Conservation (phyloP, 2,329 filamentous ascomycete genomes). For the Fusarium musae region DNA sequence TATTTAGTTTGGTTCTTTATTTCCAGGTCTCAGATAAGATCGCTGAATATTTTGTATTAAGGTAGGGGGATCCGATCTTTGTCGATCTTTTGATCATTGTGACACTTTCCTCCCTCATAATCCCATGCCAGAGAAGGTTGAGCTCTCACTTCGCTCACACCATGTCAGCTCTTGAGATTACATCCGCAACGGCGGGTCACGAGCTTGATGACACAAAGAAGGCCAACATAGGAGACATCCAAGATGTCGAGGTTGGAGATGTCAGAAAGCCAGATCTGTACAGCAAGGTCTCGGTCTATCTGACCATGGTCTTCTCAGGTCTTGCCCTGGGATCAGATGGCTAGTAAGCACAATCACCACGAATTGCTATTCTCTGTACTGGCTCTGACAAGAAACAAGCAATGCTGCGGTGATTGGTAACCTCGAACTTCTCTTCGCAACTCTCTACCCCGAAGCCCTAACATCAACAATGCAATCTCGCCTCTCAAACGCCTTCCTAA, state of each 20-base stretch:
- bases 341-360: neutral
- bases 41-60: neutral
- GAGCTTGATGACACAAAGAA: neutral
- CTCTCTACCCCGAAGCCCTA: conserved; percentile 1
- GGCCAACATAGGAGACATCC: neutral
- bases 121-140: neutral
- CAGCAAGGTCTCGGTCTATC: neutral
- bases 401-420: conserved; percentile 5
- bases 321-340: conserved; percentile 9
- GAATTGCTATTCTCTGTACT: no score
- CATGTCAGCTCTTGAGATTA: conserved; percentile 2
- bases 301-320: conserved; percentile 3
- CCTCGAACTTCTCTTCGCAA: neutral
- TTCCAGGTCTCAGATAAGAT: neutral
- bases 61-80: neutral
- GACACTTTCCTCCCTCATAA: no score
- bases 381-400: neutral
- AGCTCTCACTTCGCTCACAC: accelerated
- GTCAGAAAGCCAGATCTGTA: neutral
- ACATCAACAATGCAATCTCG: neutral
- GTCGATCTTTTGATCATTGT: neutral
- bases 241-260: conserved; percentile 2
- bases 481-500: neutral
- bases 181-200: neutral
- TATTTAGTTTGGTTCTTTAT: neutral